phyloP scores from a whole-genome alignment of 2,329 filamentous ascomycete species.

The Fusarium luffae region DNA sequence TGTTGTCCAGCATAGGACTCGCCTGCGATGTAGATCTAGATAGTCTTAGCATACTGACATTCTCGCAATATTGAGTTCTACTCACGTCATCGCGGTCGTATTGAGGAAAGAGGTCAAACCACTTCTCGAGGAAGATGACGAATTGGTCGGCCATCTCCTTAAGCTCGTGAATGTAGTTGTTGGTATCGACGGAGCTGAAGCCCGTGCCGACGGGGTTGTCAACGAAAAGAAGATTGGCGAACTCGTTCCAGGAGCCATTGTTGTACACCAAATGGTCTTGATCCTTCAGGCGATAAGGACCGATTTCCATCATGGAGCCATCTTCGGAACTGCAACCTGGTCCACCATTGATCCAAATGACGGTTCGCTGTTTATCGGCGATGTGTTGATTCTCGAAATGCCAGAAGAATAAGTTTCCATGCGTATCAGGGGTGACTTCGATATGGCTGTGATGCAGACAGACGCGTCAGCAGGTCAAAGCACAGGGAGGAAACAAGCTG shows the following conservation, averaged over 20 bases:
- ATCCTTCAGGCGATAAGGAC: constrained; percentile 87
- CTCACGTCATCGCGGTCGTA: constrained; percentile 92
- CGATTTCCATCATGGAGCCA: constrained; percentile 94
- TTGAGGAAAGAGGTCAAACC: constrained; percentile 89
- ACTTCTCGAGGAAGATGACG: constrained; percentile 88
- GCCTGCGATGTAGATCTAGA: constrained; percentile 89
- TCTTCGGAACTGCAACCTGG: constrained; percentile 98
- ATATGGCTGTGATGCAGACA: constrained; percentile 74
- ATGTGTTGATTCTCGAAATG: constrained; percentile 97
- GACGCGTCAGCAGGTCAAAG: constrained; percentile 39
- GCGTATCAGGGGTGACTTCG: constrained; percentile 83
- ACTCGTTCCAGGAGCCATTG: constrained; percentile 98
- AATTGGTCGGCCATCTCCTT: constrained; percentile 92
- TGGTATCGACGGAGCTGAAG: constrained; percentile 93
- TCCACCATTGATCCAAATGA: constrained; percentile 97
- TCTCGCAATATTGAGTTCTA: constrained; percentile 32
- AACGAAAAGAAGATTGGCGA: constrained; percentile 95
- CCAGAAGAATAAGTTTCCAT: constrained; percentile 99
- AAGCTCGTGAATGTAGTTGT: constrained; percentile 87
- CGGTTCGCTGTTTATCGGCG: constrained; percentile 87
- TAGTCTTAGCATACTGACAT: constrained; percentile 33
- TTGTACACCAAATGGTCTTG: constrained; percentile 79
- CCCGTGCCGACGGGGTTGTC: constrained; percentile 97
- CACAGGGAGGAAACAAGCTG: neutral
- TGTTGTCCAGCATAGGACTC: constrained; percentile 98